Percentiles rank a stretch among this genome's conserved stretches.
phyloP scores from a whole-genome alignment of 1,284 basidiomycete genomes.

The Chalciporus sp. region DNA sequence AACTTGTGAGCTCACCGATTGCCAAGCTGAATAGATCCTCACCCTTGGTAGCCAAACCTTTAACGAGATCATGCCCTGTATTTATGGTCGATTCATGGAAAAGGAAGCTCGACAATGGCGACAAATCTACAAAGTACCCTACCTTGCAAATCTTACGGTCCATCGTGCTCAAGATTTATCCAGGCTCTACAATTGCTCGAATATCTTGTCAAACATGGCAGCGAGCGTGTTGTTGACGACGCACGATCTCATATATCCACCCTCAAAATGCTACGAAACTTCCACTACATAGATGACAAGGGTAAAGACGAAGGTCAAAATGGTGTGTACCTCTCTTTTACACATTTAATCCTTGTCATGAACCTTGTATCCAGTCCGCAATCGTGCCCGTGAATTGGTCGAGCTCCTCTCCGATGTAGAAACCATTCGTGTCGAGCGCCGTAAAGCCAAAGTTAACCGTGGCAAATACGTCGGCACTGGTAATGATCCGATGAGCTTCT shows the following conservation, averaged over 20 bases:
- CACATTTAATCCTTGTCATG: background rate
- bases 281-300: conserved; percentile 99
- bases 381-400: conserved; percentile 90
- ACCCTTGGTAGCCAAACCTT: conserved; percentile 80
- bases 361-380: conserved; percentile 70
- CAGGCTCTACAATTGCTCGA: conserved; percentile 93
- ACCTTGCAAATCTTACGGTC: background rate
- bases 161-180: conserved; percentile 1
- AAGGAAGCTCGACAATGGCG: conserved; percentile 99
- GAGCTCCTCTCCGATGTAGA: conserved; percentile 92
- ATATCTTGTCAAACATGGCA: conserved; percentile 98
- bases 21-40: conserved; percentile 6
- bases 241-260: conserved; percentile 93
- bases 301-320: conserved; percentile 99
- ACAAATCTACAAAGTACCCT: conserved; percentile 93
- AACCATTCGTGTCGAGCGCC: conserved; percentile 84
- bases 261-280: conserved; percentile 96
- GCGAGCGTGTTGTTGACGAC: conserved; percentile 97
- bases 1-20: conserved; percentile 73
- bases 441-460: conserved; percentile 93
- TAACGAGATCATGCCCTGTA: conserved; percentile 99
- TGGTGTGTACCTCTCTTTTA: conserved; percentile 51
- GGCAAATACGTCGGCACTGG: conserved; percentile 90
- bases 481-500: conserved; percentile 73
- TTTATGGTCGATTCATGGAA: conserved; percentile 94